Evolutionary conservation across 139 green algal species (phyloP), one percentile per base, ranked within the genome.

Genomic region (Chlorella ohadii): DNA sequence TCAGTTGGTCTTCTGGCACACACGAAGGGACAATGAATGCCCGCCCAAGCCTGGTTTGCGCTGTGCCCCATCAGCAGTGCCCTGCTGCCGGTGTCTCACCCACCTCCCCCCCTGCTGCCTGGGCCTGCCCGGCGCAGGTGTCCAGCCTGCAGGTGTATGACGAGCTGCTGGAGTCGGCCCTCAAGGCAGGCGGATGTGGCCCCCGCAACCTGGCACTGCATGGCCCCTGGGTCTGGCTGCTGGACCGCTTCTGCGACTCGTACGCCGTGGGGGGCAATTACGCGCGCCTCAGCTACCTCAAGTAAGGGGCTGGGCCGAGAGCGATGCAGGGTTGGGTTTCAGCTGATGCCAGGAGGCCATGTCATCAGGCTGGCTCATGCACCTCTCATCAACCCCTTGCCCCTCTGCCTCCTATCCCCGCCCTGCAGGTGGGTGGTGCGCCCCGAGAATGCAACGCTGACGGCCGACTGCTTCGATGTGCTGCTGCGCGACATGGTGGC

Each of bases 111-210:
- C 33, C 36, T 65, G 15, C 74, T 36, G 19, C 31, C 55, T 79
- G n/a, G 17, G 16, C 56, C 34, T 13, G 20, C 16, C 15, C 34
- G 31, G n/a, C 51, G 36, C 76, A 82, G 76, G 76, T 82, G 19
- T 71, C 55, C 59, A 82, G 76, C 76, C 76, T 82, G 81, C 86
- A 92, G 87, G 89, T 93, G 61, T 93, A 93, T 61, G 87, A 92
- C 73, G 79, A 87, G 56, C 55, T 88, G n/a, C 83, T 93, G 68
- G 72, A 81, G 31, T 82, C 86, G 28, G 89, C 89, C 23, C 76
- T 93, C 33, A 25, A 59, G 20, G 83, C 87, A 9, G 74, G 86
- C 36, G 78, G 75, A 7, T 92, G 88, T 34, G 90, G 87, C 2
- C 77, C 82, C 20, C 59, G 73, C 33, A 76, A 83, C n/a, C 85